Percentiles rank a stretch among this genome's conserved stretches.
Evolutionary conservation across 2,329 filamentous ascomycete species (phyloP).

Genomic region (Trichoderma hamatum): DNA sequence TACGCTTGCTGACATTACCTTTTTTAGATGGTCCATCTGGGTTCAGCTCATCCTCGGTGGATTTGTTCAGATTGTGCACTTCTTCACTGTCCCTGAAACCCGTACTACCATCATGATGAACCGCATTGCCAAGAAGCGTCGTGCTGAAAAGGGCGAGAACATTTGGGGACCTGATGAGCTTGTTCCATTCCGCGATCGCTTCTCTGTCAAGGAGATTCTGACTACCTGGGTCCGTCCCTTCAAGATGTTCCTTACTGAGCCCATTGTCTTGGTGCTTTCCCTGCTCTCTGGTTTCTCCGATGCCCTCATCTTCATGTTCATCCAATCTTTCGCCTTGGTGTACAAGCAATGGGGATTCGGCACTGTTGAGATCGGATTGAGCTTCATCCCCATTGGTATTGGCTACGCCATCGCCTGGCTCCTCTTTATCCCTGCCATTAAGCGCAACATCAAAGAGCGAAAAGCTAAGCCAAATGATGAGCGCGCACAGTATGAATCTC

Average conservation of each 20-base stretch:
- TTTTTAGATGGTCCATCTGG: constrained; percentile 70
- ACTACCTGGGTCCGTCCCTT: constrained; percentile 66
- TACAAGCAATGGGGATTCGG: constrained; percentile 69
- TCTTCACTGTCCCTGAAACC: constrained; percentile 75
- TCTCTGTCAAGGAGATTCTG: constrained; percentile 60
- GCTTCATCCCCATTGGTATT: constrained; percentile 67
- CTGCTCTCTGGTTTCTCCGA: constrained; percentile 74
- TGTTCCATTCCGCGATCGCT: constrained; percentile 59
- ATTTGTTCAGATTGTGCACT: constrained; percentile 67
- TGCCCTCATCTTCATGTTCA: constrained; percentile 76
- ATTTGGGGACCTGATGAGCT: constrained; percentile 76
- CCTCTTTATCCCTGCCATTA: constrained; percentile 60
- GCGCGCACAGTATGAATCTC: constrained; percentile 68
- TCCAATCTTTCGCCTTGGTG: constrained; percentile 70
- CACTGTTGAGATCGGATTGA: constrained; percentile 58
- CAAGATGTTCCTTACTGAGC: constrained; percentile 73
- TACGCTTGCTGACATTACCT: constrained; percentile 26
- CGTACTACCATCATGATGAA: constrained; percentile 78
- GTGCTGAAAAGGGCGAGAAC: constrained; percentile 61
- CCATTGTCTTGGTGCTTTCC: constrained; percentile 71
- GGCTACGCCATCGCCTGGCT: constrained; percentile 67
- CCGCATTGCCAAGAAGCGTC: constrained; percentile 73
- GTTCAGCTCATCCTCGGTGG: constrained; percentile 80
- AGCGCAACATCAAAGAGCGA: constrained; percentile 55
- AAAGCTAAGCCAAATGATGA: constrained; percentile 55